Base-by-base conservation (phyloP, 2,329 filamentous ascomycete genomes). In the Tolypocladium sp. region DNA sequence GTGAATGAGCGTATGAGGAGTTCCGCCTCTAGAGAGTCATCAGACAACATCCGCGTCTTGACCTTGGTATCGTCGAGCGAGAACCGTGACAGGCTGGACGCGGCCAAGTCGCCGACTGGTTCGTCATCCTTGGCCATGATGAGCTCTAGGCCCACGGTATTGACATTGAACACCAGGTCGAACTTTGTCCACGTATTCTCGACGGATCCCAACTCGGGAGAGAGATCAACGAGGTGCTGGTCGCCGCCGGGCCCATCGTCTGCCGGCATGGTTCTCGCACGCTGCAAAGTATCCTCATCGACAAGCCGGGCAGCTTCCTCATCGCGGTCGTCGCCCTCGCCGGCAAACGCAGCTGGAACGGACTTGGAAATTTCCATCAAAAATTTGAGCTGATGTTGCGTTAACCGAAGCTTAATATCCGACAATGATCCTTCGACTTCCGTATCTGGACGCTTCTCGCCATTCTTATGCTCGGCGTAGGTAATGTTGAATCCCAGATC, bases 351-450 rank as follows among this genome's bases (percentile, higher is more conserved):
- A 44, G 87, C 86, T 0, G 95, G 94, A 1, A 97, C 90, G 0
- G 92, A 91, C 62, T 87, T 86, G 3, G 91, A 93, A 30, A 99
- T 84, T 64, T 94, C 92, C 64, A 97, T 77, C 22, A 97, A 78
- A 63, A 96, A 95, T 66, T 89, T 93, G 63, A 97, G 80, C 70
- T 99, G 95, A 58, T 90, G 90, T 66, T 96, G 92, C 0, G 92
- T 96, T 41, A 99, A 81, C 37, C 87, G 85, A 55, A 99, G 79
- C 67, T 97, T 97, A 68, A 97, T 87, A 58, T 97, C 90, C 7
- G 92, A 97, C 86, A 99, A 91, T 55, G 84, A 88, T 4, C 93
- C 92, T 70, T 94, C 88, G 25, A 99, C 87, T 74, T 97, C 93
- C 56, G 92, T 87, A 68, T 99, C 93, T 0, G 94, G 94, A 44